Percentiles rank a stretch among this genome's conserved stretches.
phyloP scores from a whole-genome alignment of 331 rosid genomes.

The Saraca asoca region DNA sequence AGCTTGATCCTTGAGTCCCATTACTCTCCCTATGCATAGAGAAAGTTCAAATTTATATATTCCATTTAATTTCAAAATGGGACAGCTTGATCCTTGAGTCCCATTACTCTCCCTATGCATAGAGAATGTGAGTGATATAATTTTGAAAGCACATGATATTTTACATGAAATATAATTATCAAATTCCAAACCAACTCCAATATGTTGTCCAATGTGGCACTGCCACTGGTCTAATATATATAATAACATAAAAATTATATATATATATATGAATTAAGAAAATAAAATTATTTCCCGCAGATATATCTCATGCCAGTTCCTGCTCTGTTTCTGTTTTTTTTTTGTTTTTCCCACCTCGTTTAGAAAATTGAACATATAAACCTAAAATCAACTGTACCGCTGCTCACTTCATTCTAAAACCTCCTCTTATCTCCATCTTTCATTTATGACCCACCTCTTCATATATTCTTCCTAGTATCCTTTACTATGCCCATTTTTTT shows the following conservation, averaged over 20 bases:
- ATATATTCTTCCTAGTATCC: slow-evolving; percentile 14
- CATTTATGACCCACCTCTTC: slow-evolving; percentile 60
- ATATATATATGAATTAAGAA: background rate
- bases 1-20: too few species aligned
- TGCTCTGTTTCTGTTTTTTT: slow-evolving; percentile 19
- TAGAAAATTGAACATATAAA: slow-evolving; percentile 36
- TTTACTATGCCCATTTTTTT: slow-evolving; percentile 8
- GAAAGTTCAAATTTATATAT: too few species aligned
- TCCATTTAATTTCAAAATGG: too few species aligned
- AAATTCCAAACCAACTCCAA: too few species aligned
- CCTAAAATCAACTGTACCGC: slow-evolving; percentile 77
- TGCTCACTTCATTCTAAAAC: slow-evolving; percentile 38
- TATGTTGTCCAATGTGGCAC: background rate
- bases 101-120: too few species aligned
- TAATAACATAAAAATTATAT: slow-evolving; percentile 22
- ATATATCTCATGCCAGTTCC: slow-evolving; percentile 25
- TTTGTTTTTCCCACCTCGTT: background rate
- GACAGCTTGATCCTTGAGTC: too few species aligned
- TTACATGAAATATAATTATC: too few species aligned
- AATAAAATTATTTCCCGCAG: slow-evolving; percentile 37
- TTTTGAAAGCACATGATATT: too few species aligned
- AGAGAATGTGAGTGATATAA: too few species aligned
- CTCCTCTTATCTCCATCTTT: slow-evolving; percentile 41
- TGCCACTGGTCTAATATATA: slow-evolving; percentile 5
- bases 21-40: too few species aligned